Base-by-base conservation (phyloP, 805 yeast species). In the Hanseniaspora nectarophila region DNA sequence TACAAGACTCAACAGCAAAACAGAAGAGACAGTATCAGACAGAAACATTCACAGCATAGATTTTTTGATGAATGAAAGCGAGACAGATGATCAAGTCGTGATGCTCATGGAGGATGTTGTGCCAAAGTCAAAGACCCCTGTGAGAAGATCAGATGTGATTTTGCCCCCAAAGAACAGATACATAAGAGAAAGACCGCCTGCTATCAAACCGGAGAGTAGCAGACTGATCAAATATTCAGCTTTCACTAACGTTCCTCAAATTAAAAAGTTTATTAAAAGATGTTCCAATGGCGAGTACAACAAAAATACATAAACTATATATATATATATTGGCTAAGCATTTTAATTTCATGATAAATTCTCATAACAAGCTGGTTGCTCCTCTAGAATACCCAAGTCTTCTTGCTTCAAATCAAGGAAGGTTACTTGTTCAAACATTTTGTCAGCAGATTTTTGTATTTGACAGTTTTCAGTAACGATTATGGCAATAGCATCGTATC, bases 401-500 rank as follows among this genome's bases (percentile, higher is more conserved):
- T 82, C 80, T 63, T 84, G 89, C 29, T 71, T 69, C 37, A 85
- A 66, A 55, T 81, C 76, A 56, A 85, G 67, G 92, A 94, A 85
- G 3, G 73, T 68, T 0, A 85, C 88, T 16, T 67, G 65, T 4
- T 60, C 51, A 54, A 80, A 76, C 4, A 60, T 58, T 0, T 56
- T 53, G 26, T 67, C 66, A 0, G 53, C 53, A 10, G 52, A 46
- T 24, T 51, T 34, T 29, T 55, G 51, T 43, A 78, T 69, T 10
- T 58, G 55, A 2, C 75, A 63, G 1, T 65, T 60, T 26, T 74
- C 77, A 1, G 75, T 71, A 2, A 82, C 81, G 26, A 92, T 65
- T 26, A 90, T 60, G 53, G 94, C 77, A 18, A 92, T 77, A 0
- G 98, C 98, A 69, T 92, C 98, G 62, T 80, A 84, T 0, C 98